These are phyloP conservation scores for Nemania sp. DNA, from an alignment of 2,329 filamentous ascomycete genomes.

Conservation along the genomic window DNA sequence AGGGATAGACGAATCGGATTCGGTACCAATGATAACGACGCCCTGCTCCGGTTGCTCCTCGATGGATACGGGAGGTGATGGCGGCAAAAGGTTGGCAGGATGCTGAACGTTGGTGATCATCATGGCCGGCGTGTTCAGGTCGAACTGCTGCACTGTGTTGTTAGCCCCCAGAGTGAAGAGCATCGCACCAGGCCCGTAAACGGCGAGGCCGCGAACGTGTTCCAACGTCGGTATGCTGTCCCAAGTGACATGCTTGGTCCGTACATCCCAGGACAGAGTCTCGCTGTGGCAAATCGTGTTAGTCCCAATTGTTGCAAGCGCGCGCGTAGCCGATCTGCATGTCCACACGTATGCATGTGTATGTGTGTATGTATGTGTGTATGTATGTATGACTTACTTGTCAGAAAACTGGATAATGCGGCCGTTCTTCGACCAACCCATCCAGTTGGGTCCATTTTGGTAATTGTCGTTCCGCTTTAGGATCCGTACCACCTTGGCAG, in stretches of 20 bases:
- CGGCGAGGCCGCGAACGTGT: conserved; percentile 82
- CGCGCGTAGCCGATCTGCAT: conserved; percentile 56
- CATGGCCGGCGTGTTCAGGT: conserved; percentile 83
- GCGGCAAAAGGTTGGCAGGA: conserved; percentile 79
- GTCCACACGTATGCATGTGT: conserved; percentile 19
- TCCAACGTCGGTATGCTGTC: conserved; percentile 89
- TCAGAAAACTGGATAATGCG: conserved; percentile 93
- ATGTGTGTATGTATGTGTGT: conserved; percentile 9
- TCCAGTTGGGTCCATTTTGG: conserved; percentile 87
- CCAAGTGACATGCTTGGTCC: conserved; percentile 95
- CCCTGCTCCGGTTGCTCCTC: conserved; percentile 74
- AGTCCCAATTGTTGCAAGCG: conserved; percentile 56
- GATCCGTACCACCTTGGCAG: conserved; percentile 89
- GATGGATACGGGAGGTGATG: conserved; percentile 84
- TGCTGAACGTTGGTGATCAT: conserved; percentile 92
- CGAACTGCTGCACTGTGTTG: conserved; percentile 93
- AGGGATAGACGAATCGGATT: conserved; percentile 67
- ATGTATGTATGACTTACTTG: conserved; percentile 69
- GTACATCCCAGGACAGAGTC: conserved; percentile 95
- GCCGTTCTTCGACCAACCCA: conserved; percentile 98
- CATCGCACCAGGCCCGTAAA: conserved; percentile 89
- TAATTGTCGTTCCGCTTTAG: conserved; percentile 83
- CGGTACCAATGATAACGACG: conserved; percentile 63
- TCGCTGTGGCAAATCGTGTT: conserved; percentile 67
- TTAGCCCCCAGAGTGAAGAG: conserved; percentile 92